A percentile compares a stretch with the other conserved stretches of the same genome.
Conservation (phyloP, 768 basidiomycete species). For the Lentinula sp. region DNA sequence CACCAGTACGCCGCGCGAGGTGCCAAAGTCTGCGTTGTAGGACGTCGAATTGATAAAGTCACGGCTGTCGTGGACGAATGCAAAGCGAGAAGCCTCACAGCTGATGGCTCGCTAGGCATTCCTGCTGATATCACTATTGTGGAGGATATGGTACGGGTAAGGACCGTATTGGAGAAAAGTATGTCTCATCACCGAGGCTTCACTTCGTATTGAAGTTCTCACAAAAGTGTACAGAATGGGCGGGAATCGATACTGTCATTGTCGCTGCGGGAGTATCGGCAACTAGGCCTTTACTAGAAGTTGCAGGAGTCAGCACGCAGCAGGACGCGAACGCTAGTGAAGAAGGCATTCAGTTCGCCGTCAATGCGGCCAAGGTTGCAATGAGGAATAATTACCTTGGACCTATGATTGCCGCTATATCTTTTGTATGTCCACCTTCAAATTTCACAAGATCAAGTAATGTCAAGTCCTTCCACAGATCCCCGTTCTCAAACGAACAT, state of each 20-base stretch:
- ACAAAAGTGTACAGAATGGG: not conserved
- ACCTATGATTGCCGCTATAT: conserved; percentile 60
- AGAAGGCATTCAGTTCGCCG: conserved; percentile 54
- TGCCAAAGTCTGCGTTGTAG: conserved; percentile 69
- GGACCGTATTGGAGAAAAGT: conserved; percentile 52
- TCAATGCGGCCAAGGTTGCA: conserved; percentile 52
- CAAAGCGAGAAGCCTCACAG: conserved; percentile 7
- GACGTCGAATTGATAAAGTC: conserved; percentile 51
- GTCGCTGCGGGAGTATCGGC: conserved; percentile 84
- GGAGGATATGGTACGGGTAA: conserved; percentile 60
- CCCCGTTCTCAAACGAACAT: conserved; percentile 63
- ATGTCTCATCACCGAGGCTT: conserved; percentile 18
- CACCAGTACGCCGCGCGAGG: conserved; percentile 68
- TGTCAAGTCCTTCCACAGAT: conserved; percentile 39
- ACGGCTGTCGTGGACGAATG: conserved; percentile 61
- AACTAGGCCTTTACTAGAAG: conserved; percentile 64
- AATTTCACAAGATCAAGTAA: not conserved
- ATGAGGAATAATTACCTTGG: conserved; percentile 63
- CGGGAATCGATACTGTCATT: conserved; percentile 70
- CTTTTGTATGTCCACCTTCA: conserved; percentile 48
- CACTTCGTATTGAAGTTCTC: not conserved
- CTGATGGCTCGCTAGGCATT: conserved; percentile 18
- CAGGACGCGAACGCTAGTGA: conserved; percentile 22
- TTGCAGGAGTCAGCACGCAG: conserved; percentile 29
- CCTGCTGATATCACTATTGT: conserved; percentile 58